These are phyloP conservation scores for Quercus phellos DNA, from an alignment of 331 rosid species.

Conservation along the genomic window DNA sequence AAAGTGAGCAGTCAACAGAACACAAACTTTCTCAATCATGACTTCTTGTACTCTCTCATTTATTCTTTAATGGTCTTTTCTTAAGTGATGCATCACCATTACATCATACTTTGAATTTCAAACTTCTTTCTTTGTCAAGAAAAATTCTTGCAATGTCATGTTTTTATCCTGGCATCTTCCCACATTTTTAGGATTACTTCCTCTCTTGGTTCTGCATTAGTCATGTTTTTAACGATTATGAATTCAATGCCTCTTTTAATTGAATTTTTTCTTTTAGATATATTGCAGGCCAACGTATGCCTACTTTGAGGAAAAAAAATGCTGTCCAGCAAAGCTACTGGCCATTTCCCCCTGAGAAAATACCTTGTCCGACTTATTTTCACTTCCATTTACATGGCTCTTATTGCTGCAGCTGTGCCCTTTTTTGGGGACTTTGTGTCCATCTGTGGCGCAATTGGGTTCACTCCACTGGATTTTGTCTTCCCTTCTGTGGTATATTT, in stretches of 20 bases:
- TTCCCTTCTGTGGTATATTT: conserved; percentile 66
- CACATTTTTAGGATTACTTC: too few species aligned
- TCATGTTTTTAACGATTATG: neutral
- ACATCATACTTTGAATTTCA: too few species aligned
- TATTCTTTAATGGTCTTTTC: too few species aligned
- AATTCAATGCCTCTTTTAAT: conserved; percentile 10
- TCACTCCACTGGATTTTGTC: conserved; percentile 65
- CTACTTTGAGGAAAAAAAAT: conserved; percentile 48
- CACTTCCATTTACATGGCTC: conserved; percentile 47
- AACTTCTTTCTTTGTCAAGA: too few species aligned
- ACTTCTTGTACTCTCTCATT: too few species aligned
- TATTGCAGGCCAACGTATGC: conserved; percentile 80
- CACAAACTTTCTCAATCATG: too few species aligned
- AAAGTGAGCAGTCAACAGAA: too few species aligned
- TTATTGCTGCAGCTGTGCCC: conserved; percentile 58
- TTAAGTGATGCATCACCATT: too few species aligned
- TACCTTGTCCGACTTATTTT: conserved; percentile 31
- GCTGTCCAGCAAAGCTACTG: conserved; percentile 19
- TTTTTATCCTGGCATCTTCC: too few species aligned
- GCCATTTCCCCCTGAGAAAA: conserved; percentile 16
- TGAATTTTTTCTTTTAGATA: conserved; percentile 35
- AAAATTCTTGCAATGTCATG: too few species aligned
- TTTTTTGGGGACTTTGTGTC: conserved; percentile 71
- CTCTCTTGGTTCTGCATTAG: too few species aligned
- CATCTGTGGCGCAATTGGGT: conserved; percentile 70